Conservation (phyloP, 2,329 filamentous ascomycete genomes). For the Aspergillus ibericus region DNA sequence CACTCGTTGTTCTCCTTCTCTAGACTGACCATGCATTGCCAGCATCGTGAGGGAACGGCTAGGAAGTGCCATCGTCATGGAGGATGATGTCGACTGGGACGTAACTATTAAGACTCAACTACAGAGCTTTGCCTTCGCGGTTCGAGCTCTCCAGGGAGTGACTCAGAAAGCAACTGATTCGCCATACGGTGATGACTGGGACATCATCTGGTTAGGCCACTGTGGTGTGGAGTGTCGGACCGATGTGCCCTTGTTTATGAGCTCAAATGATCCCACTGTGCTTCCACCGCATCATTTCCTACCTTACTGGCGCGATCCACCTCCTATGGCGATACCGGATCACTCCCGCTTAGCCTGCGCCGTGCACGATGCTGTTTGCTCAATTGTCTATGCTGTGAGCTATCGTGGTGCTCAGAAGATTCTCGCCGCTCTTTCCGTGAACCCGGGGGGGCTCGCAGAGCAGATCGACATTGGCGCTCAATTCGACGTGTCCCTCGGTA, state of each 20-base stretch:
- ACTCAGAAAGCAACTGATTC: not conserved
- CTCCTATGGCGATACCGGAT: constrained; percentile 12
- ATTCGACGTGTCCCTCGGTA: constrained; percentile 23
- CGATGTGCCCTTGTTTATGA: constrained; percentile 13
- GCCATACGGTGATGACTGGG: constrained; percentile 21
- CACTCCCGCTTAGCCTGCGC: constrained; percentile 17
- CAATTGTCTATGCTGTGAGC: constrained; percentile 23
- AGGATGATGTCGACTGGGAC: constrained; percentile 21
- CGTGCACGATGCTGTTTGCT: constrained; percentile 18
- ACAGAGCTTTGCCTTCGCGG: constrained; percentile 11
- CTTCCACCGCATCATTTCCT: constrained; percentile 21
- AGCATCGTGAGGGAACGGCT: constrained; percentile 18
- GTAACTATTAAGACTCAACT: constrained; percentile 17
- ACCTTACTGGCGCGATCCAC: constrained; percentile 22
- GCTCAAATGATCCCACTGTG: constrained; percentile 17
- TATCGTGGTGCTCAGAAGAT: constrained; percentile 21
- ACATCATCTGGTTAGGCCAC: constrained; percentile 28
- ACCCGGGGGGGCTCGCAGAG: constrained; percentile 18
- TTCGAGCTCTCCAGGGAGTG: constrained; percentile 8
- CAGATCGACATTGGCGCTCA: constrained; percentile 25
- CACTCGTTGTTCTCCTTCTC: too few relatives aligned
- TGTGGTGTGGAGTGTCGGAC: constrained; percentile 23
- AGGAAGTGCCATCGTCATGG: constrained; percentile 18
- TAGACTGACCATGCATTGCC: too few relatives aligned
- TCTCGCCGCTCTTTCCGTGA: constrained; percentile 22